Evolutionary conservation across 2,329 filamentous ascomycete genomes (phyloP), one percentile per base, ranked within the genome.

Genomic region (Aspergillus awamori): DNA sequence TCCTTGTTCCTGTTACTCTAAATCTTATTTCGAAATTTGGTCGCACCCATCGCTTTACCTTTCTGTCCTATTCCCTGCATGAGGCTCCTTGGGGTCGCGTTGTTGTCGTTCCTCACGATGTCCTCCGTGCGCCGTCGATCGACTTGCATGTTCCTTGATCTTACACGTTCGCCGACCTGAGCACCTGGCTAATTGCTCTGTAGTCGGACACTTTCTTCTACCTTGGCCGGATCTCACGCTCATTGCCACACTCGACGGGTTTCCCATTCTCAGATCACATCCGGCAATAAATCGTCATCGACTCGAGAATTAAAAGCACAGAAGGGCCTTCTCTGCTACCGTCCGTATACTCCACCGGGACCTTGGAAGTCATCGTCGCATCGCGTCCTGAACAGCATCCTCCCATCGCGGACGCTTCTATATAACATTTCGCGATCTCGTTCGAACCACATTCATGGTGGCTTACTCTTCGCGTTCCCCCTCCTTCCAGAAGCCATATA

Each of bases 361-460:
- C 15, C 8, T 30, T 56, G 26, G 47, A 4, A 26, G 53, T 56
- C 53, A 56, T 47, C 17, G 48, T 38, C 48, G 26, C 51, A 51
- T 38, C 38, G 57, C 45, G 45, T 51, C 49, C 54, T 45, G 28
- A 57, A 56, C 55, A 54, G 55, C 59, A 54, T 56, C 58, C 33
- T 45, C 45, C 41, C 33, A 26, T 24, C 28, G 43, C 52, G 33
- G 22, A 43, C 30, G 26, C n/a, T 53, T 15, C 41, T 52, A 57
- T 63, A 57, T 58, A 62, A 60, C 39, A 26, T 22, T 28, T 24
- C 39, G 26, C 62, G 22, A 58, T 51, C 49, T 51, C 49, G 24
- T 53, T 51, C 59, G 54, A 57, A 62, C 57, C 60, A 58, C 62
- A 57, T 71, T 65, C 61, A 70, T 69, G 69, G 66, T 69, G 53